These are phyloP conservation scores for Lepiota brunneoincarnata DNA, from an alignment of 768 basidiomycete species.

Conservation along the genomic window DNA sequence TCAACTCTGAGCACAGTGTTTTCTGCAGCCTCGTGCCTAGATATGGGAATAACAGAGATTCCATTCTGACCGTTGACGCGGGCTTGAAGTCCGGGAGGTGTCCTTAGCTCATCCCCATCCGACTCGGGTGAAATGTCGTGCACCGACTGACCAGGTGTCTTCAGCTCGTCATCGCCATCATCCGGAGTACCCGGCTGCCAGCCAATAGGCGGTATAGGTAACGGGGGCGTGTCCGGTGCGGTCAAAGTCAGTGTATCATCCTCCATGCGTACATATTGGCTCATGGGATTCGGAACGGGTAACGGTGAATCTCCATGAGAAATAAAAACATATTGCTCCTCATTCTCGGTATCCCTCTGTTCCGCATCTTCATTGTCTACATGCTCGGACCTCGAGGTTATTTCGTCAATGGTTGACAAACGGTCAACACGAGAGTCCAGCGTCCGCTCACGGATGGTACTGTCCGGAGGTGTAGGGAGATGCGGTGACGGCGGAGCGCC, in stretches of 20 bases:
- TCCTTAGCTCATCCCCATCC: constrained; percentile 11
- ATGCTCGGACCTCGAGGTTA: constrained; percentile 21
- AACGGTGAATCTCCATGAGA: constrained; percentile 17
- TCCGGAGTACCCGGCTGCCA: not conserved
- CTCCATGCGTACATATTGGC: constrained; percentile 9
- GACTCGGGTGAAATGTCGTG: constrained; percentile 7
- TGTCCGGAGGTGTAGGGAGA: constrained; percentile 37
- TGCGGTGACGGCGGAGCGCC: constrained; percentile 15
- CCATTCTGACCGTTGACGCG: not conserved
- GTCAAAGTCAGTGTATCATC: not conserved
- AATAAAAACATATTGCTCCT: not conserved
- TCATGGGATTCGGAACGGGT: constrained; percentile 23
- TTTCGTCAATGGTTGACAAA: constrained; percentile 29
- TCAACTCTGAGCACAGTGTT: not conserved
- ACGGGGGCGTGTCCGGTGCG: not conserved
- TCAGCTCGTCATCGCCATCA: constrained; percentile 1
- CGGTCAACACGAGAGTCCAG: constrained; percentile 18
- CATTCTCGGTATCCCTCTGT: not conserved
- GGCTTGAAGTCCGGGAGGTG: constrained; percentile 13
- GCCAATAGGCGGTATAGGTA: not conserved
- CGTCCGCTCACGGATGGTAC: constrained; percentile 20
- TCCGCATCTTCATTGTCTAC: constrained; percentile 4
- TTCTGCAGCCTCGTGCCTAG: too few species aligned
- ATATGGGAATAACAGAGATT: not conserved
- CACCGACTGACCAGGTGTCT: constrained; percentile 1